A percentile compares a stretch with the other conserved stretches of the same genome.
These are phyloP conservation scores for Colletotrichum phormii DNA, from an alignment of 2,329 filamentous ascomycete genomes.

Conservation along the genomic window DNA sequence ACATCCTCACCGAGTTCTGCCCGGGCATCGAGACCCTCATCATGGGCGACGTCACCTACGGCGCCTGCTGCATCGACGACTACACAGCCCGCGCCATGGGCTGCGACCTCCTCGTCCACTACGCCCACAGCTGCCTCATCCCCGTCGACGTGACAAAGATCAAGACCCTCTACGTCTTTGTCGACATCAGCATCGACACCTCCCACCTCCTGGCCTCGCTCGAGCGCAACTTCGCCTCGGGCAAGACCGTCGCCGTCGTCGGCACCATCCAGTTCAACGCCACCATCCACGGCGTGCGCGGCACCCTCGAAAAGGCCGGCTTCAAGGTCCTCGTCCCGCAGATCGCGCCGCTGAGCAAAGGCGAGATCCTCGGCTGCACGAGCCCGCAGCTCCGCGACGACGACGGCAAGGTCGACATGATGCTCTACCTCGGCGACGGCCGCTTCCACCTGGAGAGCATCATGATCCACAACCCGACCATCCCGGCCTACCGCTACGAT, in stretches of 20 bases:
- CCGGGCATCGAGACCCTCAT: conserved; percentile 92
- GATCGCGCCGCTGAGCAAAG: conserved; percentile 91
- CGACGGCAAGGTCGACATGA: conserved; percentile 75
- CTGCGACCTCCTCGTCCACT: conserved; percentile 95
- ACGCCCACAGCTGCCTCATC: conserved; percentile 96
- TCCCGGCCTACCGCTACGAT: conserved; percentile 96
- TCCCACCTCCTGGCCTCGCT: conserved; percentile 87
- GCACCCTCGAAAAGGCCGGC: conserved; percentile 83
- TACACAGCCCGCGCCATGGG: conserved; percentile 95
- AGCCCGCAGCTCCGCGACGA: conserved; percentile 76
- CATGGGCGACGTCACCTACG: conserved; percentile 99
- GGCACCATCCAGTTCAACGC: conserved; percentile 99
- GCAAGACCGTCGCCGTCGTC: conserved; percentile 91
- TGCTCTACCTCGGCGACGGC: conserved; percentile 91
- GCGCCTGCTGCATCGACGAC: conserved; percentile 98
- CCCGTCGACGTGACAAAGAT: conserved; percentile 97
- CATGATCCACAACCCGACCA: conserved; percentile 96
- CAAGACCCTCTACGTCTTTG: conserved; percentile 97
- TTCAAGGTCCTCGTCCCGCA: conserved; percentile 91
- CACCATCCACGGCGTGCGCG: conserved; percentile 87
- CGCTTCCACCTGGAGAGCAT: conserved; percentile 97
- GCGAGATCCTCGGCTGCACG: conserved; percentile 97
- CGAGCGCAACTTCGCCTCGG: conserved; percentile 85
- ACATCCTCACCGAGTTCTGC: conserved; percentile 95
- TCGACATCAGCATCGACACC: conserved; percentile 96